Conservation (phyloP, 1,139 yeast genomes). For the Hansenula anomala region DNA sequence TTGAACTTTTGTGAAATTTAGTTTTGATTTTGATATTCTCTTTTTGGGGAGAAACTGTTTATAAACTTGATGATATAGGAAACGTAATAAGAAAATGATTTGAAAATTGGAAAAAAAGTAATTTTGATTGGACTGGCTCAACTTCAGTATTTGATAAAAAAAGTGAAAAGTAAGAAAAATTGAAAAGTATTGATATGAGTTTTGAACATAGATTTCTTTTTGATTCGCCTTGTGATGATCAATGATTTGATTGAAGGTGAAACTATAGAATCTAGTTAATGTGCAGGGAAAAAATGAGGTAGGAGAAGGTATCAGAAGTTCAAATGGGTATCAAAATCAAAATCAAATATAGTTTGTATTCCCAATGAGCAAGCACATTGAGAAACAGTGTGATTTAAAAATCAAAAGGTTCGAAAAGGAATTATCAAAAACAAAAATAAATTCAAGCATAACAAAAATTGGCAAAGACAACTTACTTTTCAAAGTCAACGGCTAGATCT, state of each 20-base stretch:
- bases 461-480: constrained; percentile 62
- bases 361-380: too few relatives aligned
- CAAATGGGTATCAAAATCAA: too few relatives aligned
- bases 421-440: background rate
- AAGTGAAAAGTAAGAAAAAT: background rate
- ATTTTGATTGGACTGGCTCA: too few relatives aligned
- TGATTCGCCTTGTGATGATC: constrained; percentile 2
- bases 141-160: background rate
- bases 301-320: background rate
- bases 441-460: constrained; percentile 1
- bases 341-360: too few relatives aligned
- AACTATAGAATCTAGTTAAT: constrained; percentile 1
- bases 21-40: too few relatives aligned
- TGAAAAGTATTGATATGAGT: background rate
- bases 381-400: background rate
- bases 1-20: too few relatives aligned
- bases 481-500: constrained; percentile 65
- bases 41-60: too few relatives aligned
- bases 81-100: too few relatives aligned
- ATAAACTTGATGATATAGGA: too few relatives aligned
- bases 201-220: background rate
- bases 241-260: constrained; percentile 2
- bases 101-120: too few relatives aligned
- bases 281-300: background rate
- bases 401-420: background rate